Base-by-base conservation (phyloP, 2,329 filamentous ascomycete genomes). In the Cercospora citrullina region DNA sequence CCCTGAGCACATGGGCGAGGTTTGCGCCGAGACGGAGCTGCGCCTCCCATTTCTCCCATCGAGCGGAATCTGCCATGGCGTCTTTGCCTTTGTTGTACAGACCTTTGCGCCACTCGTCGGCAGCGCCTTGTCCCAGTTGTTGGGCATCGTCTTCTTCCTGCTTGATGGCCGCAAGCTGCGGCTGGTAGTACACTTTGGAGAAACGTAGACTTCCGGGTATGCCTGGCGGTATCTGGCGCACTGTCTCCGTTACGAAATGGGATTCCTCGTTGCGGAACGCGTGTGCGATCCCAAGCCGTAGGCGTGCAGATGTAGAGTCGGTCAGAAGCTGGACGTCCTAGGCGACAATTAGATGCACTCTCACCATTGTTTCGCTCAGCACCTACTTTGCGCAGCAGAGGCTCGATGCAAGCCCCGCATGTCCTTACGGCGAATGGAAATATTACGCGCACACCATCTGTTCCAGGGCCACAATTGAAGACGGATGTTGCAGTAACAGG, bases 91-190 rank as follows among this genome's bases (percentile, higher is more conserved):
- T 84, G 30, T 81, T 81, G 53, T 88, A 86, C 3, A 95, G 84
- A 9, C 91, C 91, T 79, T 94, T 94, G 31, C 89, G 83, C 91
- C 92, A 95, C 77, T 94, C 91, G 72, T 92, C 90, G 4, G 86
- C 85, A 10, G 89, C 87, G 51, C 89, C 89, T 55, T 84, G 74
- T n/a, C 91, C 90, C 72, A 92, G 84, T n/a, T 82, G 79, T 72
- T 87, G 87, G 64, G 89, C 90, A 5, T 87, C 82, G 21, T 86
- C 81, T 72, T 92, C 87, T 74, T 92, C 88, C 33, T 81, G 76
- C 67, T 86, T 85, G 70, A 94, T 84, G 7, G 83, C 82, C 28
- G 89, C 84, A 39, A 93, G 83, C 67, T 93, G 87, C 28, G 82
- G 76, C 57, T 84, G 85, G 77, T 85, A 88, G 75, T 89, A 94